These are phyloP conservation scores for Tulasnella sp. DNA, from an alignment of 768 basidiomycete genomes.

Conservation along the genomic window DNA sequence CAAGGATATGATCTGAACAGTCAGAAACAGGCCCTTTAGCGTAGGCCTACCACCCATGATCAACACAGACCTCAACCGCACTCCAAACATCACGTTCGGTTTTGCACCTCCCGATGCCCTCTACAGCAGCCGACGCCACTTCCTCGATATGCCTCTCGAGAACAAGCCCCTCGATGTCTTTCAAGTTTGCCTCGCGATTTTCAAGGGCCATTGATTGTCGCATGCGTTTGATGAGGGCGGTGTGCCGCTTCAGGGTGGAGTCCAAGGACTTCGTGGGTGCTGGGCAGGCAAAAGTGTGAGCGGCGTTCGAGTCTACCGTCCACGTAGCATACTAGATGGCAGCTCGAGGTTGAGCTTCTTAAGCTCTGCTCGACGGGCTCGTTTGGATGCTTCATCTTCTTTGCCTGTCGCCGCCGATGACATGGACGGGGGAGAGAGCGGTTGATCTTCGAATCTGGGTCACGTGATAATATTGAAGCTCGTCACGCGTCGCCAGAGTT, in stretches of 20 bases:
- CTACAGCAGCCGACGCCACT: conserved; percentile 72
- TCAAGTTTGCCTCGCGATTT: conserved; percentile 75
- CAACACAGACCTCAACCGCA: conserved; percentile 66
- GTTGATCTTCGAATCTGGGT: neutral
- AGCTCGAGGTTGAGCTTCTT: conserved; percentile 38
- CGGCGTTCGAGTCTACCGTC: neutral
- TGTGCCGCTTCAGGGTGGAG: conserved; percentile 92
- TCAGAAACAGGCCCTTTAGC: neutral
- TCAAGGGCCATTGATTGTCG: conserved; percentile 73
- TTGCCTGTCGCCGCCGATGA: conserved; percentile 23
- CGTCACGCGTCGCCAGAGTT: too few species aligned
- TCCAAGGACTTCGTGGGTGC: conserved; percentile 55
- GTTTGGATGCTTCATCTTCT: conserved; percentile 41
- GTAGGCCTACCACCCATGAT: neutral
- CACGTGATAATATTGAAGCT: too few species aligned
- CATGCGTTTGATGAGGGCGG: conserved; percentile 87
- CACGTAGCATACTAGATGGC: neutral
- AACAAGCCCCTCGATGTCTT: conserved; percentile 80
- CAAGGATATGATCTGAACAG: conserved; percentile 63
- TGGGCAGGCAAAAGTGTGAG: neutral
- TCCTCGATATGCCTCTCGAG: conserved; percentile 96
- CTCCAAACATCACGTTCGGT: conserved; percentile 86
- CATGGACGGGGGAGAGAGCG: neutral
- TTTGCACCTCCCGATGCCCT: conserved; percentile 79
- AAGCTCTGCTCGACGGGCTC: conserved; percentile 45